Base-by-base conservation (phyloP, 495 filamentous ascomycete species). In the Pyrenula massariospora region DNA sequence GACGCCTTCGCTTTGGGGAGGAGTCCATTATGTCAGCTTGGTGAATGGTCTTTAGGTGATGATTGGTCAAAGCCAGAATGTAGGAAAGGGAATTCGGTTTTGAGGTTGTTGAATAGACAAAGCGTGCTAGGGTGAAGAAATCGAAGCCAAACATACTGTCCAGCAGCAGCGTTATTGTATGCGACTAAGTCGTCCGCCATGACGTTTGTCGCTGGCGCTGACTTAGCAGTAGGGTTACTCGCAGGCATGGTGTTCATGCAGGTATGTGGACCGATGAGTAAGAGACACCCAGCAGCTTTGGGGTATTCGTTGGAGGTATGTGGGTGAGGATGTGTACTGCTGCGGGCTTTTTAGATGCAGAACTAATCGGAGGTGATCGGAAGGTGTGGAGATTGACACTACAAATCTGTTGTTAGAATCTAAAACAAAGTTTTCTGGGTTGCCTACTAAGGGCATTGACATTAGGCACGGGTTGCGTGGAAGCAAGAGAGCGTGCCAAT, bases 141-240 rank as follows among this genome's bases (percentile, higher is more conserved):
- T 31, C 25, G 48, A 12, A 52, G 12, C 20, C 49, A 57, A 52
- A 85, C 91, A 80, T 78, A 96, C 91, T 98, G 93, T 73, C 93
- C 93, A 55, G 93, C 93, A 53, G 91, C 91, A 53, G 84, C 88
- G 70, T 90, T 79, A 63, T 86, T 83, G 65, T 87, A 95, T 10
- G 83, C 79, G 50, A 85, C 74, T 50, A 77, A 90, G 73, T 42
- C 31, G 31, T 42, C 15, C 8, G 31, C 31, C 31, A 42, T 42
- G 31, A 42, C 31, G 31, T 42, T 15, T 5, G 31, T 15, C 31
- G 31, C 8, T 42, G 31, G 15, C 31, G n/a, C n/a, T n/a, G n/a
- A n/a, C 42, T 11, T 48, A 48, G 42, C 42, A 11, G 42, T 48
- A 48, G 42, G 11, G 11, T 11, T 48, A 48, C 11, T 19, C 42